Base-by-base conservation (phyloP, 768 basidiomycete species). In the Chlorophyllum brunneum region DNA sequence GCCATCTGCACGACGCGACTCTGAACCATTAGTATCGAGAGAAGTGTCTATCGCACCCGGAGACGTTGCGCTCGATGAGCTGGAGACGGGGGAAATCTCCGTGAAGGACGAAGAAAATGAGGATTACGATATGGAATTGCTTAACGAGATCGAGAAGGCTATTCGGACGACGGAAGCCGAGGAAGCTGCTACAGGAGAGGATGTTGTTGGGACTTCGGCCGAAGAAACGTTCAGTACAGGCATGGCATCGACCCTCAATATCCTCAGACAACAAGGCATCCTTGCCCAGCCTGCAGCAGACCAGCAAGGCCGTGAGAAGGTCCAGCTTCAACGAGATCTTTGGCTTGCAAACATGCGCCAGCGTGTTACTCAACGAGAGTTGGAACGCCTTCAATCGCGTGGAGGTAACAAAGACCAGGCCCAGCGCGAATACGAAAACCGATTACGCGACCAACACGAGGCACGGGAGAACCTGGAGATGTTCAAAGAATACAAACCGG, bases 401-500 rank as follows among this genome's bases (percentile, higher is more conserved):
- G 92, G 94, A 5, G 78, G 75, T 37, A 85, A 83, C 63, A 95
- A 88, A 68, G 95, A 97, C 64, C 95, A 98, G 68, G 86, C 91
- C 16, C 87, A 88, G 57, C 80, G 95, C 48, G 97, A 98, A 68
- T 93, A 92, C 65, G 93, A 98, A 71, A 98, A 98, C 63, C 81
- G 92, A 51, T 67, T 86, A 54, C 82, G 95, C 20, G 95, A 98
- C 62, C 89, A 94, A 65, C 86, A 92, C 58, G 95, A 98, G 58
- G 86, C 92, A 4, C 79, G 90, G 36, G 81, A 90, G 16, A 79
- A 80, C 46, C 69, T 92, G 54, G 91, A 95, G 29, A 66, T 82
- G 44, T 99, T 88, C 80, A 92, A 87, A 71, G 80, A 85, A 64
- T 99, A 99, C 76, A 98, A 95, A 69, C 97, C 97, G 4, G 95